Evolutionary conservation across 2,329 filamentous ascomycete species (phyloP).

Genomic region (Ascochyta lentis): DNA sequence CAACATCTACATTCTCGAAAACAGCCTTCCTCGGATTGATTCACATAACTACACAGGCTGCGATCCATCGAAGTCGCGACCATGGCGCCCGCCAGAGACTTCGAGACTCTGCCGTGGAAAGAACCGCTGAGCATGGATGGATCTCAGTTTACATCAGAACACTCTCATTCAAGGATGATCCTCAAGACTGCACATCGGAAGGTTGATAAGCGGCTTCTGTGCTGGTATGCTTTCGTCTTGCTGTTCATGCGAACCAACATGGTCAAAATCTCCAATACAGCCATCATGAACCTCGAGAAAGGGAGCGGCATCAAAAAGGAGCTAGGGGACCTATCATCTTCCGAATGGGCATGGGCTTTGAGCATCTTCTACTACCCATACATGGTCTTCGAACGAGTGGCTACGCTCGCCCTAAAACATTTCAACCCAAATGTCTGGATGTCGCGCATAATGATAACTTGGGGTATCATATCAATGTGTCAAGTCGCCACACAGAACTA

Average conservation of each 20-base stretch:
- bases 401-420: slow-evolving; percentile 29
- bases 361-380: slow-evolving; percentile 47
- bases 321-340: slow-evolving; percentile 38
- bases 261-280: slow-evolving; percentile 44
- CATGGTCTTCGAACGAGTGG: slow-evolving; percentile 40
- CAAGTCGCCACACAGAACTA: slow-evolving; percentile 55
- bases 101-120: too few species aligned
- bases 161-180: neutral
- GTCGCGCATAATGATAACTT: slow-evolving; percentile 32
- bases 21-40: too few species aligned
- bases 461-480: slow-evolving; percentile 49
- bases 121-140: too few species aligned
- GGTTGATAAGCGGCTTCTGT: slow-evolving; percentile 40
- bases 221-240: slow-evolving; percentile 45
- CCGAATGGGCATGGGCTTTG: slow-evolving; percentile 44
- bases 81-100: too few species aligned
- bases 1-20: too few species aligned
- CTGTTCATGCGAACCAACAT: slow-evolving; percentile 42
- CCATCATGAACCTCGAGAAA: slow-evolving; percentile 46
- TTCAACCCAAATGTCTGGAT: slow-evolving; percentile 33
- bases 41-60: too few species aligned
- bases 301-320: slow-evolving; percentile 43
- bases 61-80: too few species aligned
- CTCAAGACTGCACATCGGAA: slow-evolving; percentile 36
- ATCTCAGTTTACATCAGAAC: too few species aligned